These are phyloP conservation scores for Amaranthus tricolor DNA, from an alignment of 179 eudicot species.

Conservation along the genomic window DNA sequence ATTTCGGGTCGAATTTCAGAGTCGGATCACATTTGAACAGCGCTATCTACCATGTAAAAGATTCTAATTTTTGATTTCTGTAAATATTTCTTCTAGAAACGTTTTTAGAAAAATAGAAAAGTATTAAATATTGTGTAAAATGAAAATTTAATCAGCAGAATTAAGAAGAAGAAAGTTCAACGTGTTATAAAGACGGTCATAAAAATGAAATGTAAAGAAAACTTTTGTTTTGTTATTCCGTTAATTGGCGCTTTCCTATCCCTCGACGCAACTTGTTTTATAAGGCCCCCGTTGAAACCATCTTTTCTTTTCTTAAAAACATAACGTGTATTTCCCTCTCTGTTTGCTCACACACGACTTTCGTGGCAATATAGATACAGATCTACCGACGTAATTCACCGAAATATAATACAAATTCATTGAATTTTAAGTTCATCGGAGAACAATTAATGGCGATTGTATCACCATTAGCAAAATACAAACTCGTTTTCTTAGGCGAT, in stretches of 20 bases:
- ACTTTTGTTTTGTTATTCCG: background rate
- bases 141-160: no score
- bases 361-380: constrained; percentile 11
- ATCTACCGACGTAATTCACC: background rate
- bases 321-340: constrained; percentile 15
- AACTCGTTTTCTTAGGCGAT: constrained; percentile 78
- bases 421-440: background rate
- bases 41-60: no score
- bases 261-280: background rate
- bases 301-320: background rate
- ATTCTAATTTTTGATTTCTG: no score
- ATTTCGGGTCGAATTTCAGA: no score
- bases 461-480: constrained; percentile 81
- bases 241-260: constrained; percentile 41
- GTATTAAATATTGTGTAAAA: no score
- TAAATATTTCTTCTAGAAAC: no score
- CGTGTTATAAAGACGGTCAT: background rate
- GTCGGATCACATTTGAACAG: no score
- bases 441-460: constrained; percentile 61
- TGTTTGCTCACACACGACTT: constrained; percentile 7
- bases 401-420: background rate
- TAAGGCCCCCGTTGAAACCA: constrained; percentile 14
- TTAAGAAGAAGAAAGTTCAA: no score
- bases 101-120: no score
- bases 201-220: background rate